Conservation (phyloP, 179 eudicot genomes). For the Spergularia azorica region DNA sequence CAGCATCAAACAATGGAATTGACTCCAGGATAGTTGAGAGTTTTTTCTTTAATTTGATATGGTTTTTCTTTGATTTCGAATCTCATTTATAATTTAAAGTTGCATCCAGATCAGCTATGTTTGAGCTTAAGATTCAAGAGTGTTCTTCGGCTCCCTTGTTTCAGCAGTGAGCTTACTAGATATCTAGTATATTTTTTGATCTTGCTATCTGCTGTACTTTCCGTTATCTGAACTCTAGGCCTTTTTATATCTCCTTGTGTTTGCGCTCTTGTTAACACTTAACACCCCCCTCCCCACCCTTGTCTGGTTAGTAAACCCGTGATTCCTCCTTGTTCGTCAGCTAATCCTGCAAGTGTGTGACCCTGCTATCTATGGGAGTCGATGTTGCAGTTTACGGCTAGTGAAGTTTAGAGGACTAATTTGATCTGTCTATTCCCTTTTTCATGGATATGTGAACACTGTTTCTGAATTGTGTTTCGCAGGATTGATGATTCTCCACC, state of each 20-base stretch:
- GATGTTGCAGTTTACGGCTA: neutral
- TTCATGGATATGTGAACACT: neutral
- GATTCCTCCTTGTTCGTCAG: constrained; percentile 4
- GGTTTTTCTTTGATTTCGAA: no score
- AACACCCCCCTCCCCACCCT: neutral
- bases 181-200: no score
- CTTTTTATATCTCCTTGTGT: neutral
- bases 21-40: no score
- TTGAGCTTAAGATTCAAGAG: no score
- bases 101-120: no score
- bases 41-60: no score
- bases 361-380: neutral
- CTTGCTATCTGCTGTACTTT: no score
- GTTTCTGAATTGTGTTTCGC: neutral
- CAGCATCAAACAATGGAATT: no score
- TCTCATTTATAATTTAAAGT: no score
- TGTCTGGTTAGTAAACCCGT: neutral
- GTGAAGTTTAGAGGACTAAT: neutral
- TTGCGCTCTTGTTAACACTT: neutral
- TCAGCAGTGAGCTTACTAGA: no score
- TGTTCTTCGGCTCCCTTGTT: no score
- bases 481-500: constrained; percentile 14
- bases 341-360: neutral
- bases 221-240: neutral
- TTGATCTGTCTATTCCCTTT: neutral